phyloP scores from a whole-genome alignment of 2,329 filamentous ascomycete species.

The Phyllosticta citriasiana region DNA sequence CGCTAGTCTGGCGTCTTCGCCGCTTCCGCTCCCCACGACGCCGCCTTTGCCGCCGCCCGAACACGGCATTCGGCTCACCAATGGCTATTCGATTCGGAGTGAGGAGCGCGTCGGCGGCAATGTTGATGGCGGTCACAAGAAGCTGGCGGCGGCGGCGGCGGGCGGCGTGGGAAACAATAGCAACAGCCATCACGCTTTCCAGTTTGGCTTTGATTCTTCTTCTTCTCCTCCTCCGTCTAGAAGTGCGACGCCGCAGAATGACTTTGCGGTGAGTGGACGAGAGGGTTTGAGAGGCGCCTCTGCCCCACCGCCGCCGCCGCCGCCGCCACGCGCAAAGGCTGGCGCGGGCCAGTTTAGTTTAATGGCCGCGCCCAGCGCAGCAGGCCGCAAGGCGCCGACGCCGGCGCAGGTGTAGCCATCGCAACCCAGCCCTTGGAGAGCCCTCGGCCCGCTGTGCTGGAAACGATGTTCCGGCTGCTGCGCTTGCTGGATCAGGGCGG shows the following conservation, averaged over 20 bases:
- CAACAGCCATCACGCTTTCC: neutral
- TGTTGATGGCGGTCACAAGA: neutral
- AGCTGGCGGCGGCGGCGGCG: neutral
- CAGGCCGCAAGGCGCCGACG: neutral
- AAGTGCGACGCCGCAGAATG: neutral
- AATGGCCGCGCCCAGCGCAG: neutral
- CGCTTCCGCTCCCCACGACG: neutral
- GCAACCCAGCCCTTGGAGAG: neutral
- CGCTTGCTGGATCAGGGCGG: neutral
- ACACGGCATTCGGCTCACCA: neutral
- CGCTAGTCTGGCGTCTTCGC: neutral
- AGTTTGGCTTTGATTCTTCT: neutral
- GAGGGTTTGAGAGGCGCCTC: neutral
- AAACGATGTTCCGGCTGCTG: neutral
- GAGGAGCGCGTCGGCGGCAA: neutral
- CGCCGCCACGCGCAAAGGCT: neutral
- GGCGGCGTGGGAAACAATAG: neutral
- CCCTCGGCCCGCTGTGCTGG: neutral
- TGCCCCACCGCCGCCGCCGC: neutral
- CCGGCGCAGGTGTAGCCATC: neutral
- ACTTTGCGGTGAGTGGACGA: neutral
- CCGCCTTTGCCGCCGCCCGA: neutral
- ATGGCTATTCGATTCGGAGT: neutral
- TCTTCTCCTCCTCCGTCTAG: neutral
- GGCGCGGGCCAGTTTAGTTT: neutral